Percentiles rank a stretch among this genome's conserved stretches.
Evolutionary conservation across 768 basidiomycete species (phyloP).

Genomic region (Rhodotorula taiwanensis): DNA sequence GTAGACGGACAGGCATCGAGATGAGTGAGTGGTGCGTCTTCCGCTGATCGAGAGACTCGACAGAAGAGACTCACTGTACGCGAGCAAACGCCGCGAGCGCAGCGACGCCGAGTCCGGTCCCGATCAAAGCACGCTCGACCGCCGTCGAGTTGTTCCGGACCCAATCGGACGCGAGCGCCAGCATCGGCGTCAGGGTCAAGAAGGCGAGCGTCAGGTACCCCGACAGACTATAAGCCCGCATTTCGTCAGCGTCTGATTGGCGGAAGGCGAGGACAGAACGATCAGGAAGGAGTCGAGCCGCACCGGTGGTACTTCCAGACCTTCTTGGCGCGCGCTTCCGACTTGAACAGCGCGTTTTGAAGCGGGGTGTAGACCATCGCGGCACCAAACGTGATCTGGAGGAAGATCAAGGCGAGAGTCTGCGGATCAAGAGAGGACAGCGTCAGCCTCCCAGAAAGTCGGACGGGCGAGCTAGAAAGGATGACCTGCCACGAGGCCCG

Average conservation of each 20-base stretch:
- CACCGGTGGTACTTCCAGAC: slow-evolving; percentile 39
- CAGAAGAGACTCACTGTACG: slow-evolving; percentile 13
- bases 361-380: slow-evolving; percentile 30
- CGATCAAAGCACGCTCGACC: slow-evolving; percentile 12
- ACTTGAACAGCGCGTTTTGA: slow-evolving; percentile 19
- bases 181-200: slow-evolving; percentile 23
- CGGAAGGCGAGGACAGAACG: too few species aligned
- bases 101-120: slow-evolving; percentile 11
- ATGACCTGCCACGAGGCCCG: slow-evolving; percentile 31
- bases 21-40: too few species aligned
- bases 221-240: too few species aligned
- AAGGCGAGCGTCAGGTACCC: slow-evolving; percentile 34
- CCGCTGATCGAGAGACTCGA: not conserved
- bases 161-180: slow-evolving; percentile 33
- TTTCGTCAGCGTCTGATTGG: too few species aligned
- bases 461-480: too few species aligned
- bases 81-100: slow-evolving; percentile 2
- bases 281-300: not conserved
- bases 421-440: not conserved
- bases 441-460: too few species aligned
- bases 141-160: slow-evolving; percentile 14
- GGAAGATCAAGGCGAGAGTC: slow-evolving; percentile 23
- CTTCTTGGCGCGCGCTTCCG: slow-evolving; percentile 20
- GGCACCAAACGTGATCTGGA: slow-evolving; percentile 27
- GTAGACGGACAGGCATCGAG: not conserved